Percentiles rank a stretch among this genome's conserved stretches.
phyloP scores from a whole-genome alignment of 208 protist species.

The Trichomonas tenax region DNA sequence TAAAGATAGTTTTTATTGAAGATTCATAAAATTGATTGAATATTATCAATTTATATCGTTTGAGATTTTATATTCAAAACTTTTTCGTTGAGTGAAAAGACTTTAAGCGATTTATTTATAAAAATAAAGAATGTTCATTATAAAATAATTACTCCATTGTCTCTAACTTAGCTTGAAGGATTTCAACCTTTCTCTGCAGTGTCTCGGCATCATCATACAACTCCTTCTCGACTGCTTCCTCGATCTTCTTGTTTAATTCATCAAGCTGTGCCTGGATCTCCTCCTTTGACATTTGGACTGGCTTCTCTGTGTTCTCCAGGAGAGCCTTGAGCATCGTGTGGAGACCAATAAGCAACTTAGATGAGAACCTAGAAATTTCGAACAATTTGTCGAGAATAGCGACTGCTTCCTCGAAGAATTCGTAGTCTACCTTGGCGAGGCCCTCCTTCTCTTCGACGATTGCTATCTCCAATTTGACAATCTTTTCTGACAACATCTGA shows the following conservation, averaged over 20 bases:
- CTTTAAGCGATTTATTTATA: too few relatives aligned
- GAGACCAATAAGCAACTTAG: background rate
- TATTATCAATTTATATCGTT: too few relatives aligned
- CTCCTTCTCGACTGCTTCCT: background rate
- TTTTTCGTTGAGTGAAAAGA: too few relatives aligned
- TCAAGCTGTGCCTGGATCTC: background rate
- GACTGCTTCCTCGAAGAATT: background rate
- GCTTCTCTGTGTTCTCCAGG: background rate
- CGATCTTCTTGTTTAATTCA: background rate
- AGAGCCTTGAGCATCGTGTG: background rate
- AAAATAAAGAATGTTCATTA: too few relatives aligned
- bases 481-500: background rate
- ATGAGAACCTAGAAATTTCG: background rate
- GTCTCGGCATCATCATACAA: background rate
- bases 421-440: background rate
- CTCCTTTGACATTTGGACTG: background rate
- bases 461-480: background rate
- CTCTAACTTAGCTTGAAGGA: background rate
- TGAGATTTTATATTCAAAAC: too few relatives aligned
- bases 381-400: background rate
- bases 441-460: background rate
- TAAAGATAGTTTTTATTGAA: too few relatives aligned
- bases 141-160: background rate
- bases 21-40: too few relatives aligned
- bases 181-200: background rate